Conservation (phyloP, 768 basidiomycete genomes). For the Solioccasus polychromus region DNA sequence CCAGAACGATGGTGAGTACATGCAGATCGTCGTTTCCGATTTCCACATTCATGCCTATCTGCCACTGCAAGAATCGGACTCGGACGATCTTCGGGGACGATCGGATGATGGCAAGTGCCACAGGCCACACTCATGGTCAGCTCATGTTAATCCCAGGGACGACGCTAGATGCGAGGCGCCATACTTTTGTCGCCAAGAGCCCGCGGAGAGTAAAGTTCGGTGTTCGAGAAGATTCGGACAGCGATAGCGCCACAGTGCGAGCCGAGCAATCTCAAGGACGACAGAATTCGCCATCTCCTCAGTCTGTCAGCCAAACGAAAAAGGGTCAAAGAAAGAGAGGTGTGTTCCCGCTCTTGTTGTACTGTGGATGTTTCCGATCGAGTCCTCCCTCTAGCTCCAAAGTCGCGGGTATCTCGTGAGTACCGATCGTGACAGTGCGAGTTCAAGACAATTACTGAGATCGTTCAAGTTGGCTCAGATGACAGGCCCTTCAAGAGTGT, state of each 20-base stretch:
- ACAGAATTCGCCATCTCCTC: background rate
- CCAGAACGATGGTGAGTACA: conserved; percentile 13
- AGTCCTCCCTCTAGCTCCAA: conserved; percentile 7
- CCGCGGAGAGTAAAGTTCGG: conserved; percentile 18
- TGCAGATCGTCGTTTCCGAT: background rate
- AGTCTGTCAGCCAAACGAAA: background rate
- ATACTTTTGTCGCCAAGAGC: background rate
- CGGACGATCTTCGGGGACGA: conserved; percentile 1
- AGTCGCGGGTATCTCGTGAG: conserved; percentile 11
- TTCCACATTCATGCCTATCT: background rate
- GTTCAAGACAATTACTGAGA: background rate
- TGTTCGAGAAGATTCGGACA: conserved; percentile 6
- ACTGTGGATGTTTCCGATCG: background rate
- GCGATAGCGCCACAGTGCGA: conserved; percentile 15
- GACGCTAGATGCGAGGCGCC: conserved; percentile 4
- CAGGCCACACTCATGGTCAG: background rate
- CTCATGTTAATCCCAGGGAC: background rate
- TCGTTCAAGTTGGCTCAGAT: no score
- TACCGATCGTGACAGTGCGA: background rate
- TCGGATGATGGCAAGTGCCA: conserved; percentile 1
- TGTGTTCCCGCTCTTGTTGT: background rate
- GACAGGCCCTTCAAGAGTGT: conserved; percentile 6
- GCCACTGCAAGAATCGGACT: conserved; percentile 17
- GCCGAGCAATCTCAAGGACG: conserved; percentile 5
- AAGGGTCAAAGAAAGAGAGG: conserved; percentile 6